Base-by-base conservation (phyloP, 2,329 filamentous ascomycete species). In the Endocalyx cinctus region DNA sequence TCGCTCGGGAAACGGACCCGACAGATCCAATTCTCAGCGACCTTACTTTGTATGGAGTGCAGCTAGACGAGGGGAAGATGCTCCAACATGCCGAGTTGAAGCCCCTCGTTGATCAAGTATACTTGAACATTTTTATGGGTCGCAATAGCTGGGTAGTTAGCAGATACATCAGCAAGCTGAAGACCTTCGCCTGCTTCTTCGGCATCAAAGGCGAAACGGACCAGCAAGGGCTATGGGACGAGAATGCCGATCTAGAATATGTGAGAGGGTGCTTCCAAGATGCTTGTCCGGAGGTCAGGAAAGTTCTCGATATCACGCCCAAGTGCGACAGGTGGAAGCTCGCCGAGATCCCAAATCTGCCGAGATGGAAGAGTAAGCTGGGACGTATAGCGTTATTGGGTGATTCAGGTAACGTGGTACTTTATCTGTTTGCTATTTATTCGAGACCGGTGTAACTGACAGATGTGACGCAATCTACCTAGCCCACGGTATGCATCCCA, bases 171-270 rank as follows among this genome's bases (percentile, higher is more conserved):
- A 13, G 6, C 22, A 38, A 38, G 17, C 31, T 38, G 3, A 6
- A 13, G 7, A 13, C 17, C 13, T 28, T 22, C 10, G 15, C 17
- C 2, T 30, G 19, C 14, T 29, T 38, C 18, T 38, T 38, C 26
- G 36, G 36, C 3, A 31, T 38, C 31, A 29, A 28, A 17, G 36
- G 36, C 17, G 31, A 31, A n/a, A 38, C 36, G 16, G 36, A 34
- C n/a, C 32, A 31, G n/a, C 26, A 17, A 12, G 27, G 16, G 4
- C 23, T 38, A 8, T 34, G 36, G 36, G 36, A 38, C 14, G 28
- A 31, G 22, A 34, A 18, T 13, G 36, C 31, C 1, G 31, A 38
- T 10, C 17, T 38, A 14, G 25, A 34, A 19, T 22, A 25, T 15
- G 27, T 38, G 5, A 19, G 31, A 11, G 16, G n/a, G 8, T 22